A percentile compares a stretch with the other conserved stretches of the same genome.
Conservation (phyloP, 331 rosid genomes). For the Stylosanthes scabra region DNA sequence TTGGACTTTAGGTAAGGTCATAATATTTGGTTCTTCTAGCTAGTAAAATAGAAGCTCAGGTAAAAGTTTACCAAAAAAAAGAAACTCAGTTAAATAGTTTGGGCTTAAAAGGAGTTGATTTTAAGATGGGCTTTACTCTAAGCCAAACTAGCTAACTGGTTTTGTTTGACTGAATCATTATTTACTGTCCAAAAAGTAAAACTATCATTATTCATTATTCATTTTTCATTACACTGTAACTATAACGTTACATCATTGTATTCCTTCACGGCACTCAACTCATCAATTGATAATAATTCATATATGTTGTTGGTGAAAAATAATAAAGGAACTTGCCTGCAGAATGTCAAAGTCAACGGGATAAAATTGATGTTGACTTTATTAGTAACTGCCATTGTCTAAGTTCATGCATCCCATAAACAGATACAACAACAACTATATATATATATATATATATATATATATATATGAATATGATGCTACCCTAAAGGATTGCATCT, state of each 20-base stretch:
- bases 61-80: too few species aligned
- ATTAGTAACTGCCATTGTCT: neutral
- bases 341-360: neutral
- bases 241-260: too few species aligned
- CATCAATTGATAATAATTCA: too few species aligned
- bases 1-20: neutral
- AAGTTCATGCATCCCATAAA: neutral
- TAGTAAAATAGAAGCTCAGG: too few species aligned
- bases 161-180: too few species aligned
- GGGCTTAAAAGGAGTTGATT: neutral
- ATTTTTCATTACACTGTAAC: too few species aligned
- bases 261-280: too few species aligned
- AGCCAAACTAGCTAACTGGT: neutral
- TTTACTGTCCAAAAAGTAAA: too few species aligned
- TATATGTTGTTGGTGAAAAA: neutral
- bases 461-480: constrained; percentile 14
- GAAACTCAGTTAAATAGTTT: too few species aligned
- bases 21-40: too few species aligned
- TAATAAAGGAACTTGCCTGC: constrained; percentile 8
- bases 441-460: neutral
- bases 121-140: constrained; percentile 23
- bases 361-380: constrained; percentile 23
- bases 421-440: neutral
- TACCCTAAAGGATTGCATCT: constrained; percentile 75
- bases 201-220: too few species aligned